Conservation (phyloP, 192 early-diverging fungal species). For the Coemansia sp. region DNA sequence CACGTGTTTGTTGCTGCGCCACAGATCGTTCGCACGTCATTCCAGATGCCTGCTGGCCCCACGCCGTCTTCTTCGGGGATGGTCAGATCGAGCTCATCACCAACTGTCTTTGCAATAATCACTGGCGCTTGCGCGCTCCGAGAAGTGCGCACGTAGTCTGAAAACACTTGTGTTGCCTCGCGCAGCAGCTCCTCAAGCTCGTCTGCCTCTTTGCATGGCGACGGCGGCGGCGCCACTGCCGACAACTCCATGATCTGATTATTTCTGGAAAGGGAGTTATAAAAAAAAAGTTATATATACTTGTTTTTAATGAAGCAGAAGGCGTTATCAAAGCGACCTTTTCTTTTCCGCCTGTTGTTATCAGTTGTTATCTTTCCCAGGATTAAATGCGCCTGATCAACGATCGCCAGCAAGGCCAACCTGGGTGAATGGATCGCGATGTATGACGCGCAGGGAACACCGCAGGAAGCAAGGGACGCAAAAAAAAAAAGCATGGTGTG, state of each 20-base stretch:
- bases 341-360: no score
- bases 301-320: no score
- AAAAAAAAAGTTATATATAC: no score
- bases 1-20: conserved; percentile 53
- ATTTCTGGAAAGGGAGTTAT: not conserved
- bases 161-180: conserved; percentile 20
- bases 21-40: conserved; percentile 30
- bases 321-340: no score
- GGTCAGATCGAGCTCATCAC: not conserved
- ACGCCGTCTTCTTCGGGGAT: conserved; percentile 13
- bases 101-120: not conserved
- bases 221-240: not conserved
- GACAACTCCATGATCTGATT: not conserved
- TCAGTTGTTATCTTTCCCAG: no score
- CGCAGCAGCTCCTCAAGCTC: conserved; percentile 27
- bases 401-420: no score
- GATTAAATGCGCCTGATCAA: no score
- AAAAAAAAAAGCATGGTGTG: no score
- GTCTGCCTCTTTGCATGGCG: not conserved
- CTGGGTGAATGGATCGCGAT: no score
- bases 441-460: no score
- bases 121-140: conserved; percentile 5
- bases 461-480: no score
- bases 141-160: conserved; percentile 19
- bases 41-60: conserved; percentile 24